Evolutionary conservation across 2,329 filamentous ascomycete species (phyloP).

Genomic region (Cercospora citrullina): DNA sequence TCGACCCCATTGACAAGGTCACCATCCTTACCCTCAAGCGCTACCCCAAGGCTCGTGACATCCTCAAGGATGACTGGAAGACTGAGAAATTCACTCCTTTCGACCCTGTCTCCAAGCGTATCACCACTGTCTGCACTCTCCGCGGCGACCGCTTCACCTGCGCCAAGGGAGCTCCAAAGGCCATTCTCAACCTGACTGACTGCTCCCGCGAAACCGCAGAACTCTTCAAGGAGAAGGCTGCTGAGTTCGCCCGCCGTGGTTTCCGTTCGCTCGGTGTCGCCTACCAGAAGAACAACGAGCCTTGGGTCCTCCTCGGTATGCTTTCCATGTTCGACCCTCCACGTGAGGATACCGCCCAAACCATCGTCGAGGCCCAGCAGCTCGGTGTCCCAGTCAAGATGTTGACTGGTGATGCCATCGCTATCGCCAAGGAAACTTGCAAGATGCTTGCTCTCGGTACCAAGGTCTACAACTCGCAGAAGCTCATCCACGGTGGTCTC

Average conservation of each 20-base stretch:
- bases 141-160: constrained; percentile 70
- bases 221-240: constrained; percentile 70
- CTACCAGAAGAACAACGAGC: constrained; percentile 73
- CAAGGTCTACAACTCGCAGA: constrained; percentile 79
- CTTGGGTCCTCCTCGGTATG: constrained; percentile 73
- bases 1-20: constrained; percentile 78
- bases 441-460: constrained; percentile 78
- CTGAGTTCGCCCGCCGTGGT: constrained; percentile 74
- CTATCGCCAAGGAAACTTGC: constrained; percentile 79
- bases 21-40: constrained; percentile 73
- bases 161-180: constrained; percentile 76
- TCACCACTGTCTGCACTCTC: constrained; percentile 68
- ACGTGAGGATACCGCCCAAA: constrained; percentile 76
- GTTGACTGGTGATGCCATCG: constrained; percentile 77
- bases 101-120: constrained; percentile 78
- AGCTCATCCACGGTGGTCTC: constrained; percentile 74
- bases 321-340: constrained; percentile 80
- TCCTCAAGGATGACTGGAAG: constrained; percentile 71
- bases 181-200: constrained; percentile 67
- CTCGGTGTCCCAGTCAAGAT: constrained; percentile 79
- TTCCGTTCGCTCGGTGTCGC: constrained; percentile 79
- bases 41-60: constrained; percentile 75
- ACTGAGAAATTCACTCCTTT: constrained; percentile 77
- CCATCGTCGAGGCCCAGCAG: constrained; percentile 72
- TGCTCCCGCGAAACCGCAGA: constrained; percentile 65